Conservation (phyloP, 176 grass and related monocot species). For the Oryza punctata region DNA sequence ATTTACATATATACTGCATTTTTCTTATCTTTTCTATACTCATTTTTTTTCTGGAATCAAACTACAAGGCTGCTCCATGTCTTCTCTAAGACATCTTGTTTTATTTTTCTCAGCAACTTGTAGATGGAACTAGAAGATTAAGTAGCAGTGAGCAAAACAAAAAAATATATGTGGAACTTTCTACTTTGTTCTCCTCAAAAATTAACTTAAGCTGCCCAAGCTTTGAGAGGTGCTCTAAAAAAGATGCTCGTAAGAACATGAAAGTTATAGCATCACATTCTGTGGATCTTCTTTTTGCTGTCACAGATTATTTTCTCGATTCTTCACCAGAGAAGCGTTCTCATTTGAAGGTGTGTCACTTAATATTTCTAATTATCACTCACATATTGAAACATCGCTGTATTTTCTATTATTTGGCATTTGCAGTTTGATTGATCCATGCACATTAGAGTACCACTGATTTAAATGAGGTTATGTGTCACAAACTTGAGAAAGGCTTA, state of each 20-base stretch:
- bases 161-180: slow-evolving; percentile 47
- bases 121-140: slow-evolving; percentile 68
- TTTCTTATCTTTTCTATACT: slow-evolving; percentile 24
- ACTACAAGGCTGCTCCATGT: slow-evolving; percentile 16
- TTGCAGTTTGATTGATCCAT: slow-evolving; percentile 15
- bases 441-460: background rate
- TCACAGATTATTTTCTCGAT: slow-evolving; percentile 64
- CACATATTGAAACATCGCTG: background rate
- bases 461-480: background rate
- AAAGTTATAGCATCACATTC: slow-evolving; percentile 69
- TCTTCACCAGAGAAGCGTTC: slow-evolving; percentile 73
- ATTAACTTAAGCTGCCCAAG: slow-evolving; percentile 39
- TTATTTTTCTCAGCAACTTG: slow-evolving; percentile 61
- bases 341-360: slow-evolving; percentile 66
- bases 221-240: slow-evolving; percentile 56
- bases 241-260: slow-evolving; percentile 68
- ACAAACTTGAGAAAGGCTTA: background rate
- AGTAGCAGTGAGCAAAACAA: slow-evolving; percentile 46
- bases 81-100: slow-evolving; percentile 46
- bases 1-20: slow-evolving; percentile 8
- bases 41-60: background rate
- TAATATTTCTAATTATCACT: slow-evolving; percentile 11
- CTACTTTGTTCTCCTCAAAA: slow-evolving; percentile 45
- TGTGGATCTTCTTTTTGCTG: slow-evolving; percentile 66
- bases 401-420: slow-evolving; percentile 4